These are phyloP conservation scores for Pelagophyceae sp. DNA, from an alignment of 352 stramenopile species.

Conservation along the genomic window DNA sequence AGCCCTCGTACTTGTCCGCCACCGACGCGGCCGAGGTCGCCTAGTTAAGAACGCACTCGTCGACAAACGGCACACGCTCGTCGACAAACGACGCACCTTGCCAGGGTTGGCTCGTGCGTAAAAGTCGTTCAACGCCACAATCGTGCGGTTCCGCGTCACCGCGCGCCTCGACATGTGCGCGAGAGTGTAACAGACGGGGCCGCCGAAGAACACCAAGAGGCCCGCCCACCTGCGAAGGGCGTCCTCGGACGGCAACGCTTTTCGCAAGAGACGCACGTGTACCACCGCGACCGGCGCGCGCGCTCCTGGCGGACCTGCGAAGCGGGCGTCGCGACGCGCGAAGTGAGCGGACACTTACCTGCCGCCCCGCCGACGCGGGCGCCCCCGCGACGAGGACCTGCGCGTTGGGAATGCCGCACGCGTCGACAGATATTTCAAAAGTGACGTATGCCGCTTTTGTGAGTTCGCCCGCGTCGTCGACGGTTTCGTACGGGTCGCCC, in stretches of 20 bases:
- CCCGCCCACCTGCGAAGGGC: no score
- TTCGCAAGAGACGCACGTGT: no score
- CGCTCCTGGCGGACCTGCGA: no score
- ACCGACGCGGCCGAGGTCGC: background rate
- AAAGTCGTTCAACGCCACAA: background rate
- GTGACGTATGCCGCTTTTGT: background rate
- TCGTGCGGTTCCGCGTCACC: background rate
- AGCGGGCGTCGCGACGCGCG: no score
- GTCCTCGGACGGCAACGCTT: no score
- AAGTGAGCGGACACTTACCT: no score
- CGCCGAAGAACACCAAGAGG: background rate
- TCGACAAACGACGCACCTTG: no score
- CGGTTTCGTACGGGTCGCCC: conserved; percentile 7
- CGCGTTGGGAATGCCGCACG: background rate
- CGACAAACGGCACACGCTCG: no score
- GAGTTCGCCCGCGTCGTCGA: conserved; percentile 4
- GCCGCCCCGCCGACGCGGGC: background rate
- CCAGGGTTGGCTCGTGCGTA: conserved; percentile 2
- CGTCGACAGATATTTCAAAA: conserved; percentile 1
- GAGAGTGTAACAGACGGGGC: background rate
- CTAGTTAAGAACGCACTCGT: background rate
- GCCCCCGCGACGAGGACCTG: background rate
- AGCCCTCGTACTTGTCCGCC: conserved; percentile 20
- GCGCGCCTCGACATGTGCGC: background rate
- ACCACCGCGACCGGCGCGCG: no score